Base-by-base conservation (phyloP, 257 asterid genomes). In the Eustoma russellianum region DNA sequence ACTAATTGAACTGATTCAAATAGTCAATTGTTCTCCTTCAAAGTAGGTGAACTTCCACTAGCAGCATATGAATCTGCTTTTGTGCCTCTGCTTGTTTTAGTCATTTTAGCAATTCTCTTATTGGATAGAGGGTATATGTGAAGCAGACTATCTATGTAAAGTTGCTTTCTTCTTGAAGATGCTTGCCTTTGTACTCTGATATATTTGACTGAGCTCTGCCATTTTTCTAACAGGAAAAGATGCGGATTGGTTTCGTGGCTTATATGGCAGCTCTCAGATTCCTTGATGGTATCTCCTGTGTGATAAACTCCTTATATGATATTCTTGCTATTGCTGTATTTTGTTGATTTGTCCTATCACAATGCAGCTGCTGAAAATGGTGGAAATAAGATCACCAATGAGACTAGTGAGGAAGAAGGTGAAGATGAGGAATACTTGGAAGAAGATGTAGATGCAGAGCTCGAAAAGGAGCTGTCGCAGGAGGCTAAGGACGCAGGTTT, bases 201-300 rank as follows among this genome's bases (percentile, higher is more conserved):
- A 38, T 11, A 5, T 38, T 38, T 38, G 9, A 38, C 12, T 5
- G 43, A 38, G 43, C 43, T 38, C 43, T 5, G 12, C 3, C 12
- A 38, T 38, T 38, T 38, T 38, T 65, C 70, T 66, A 50, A 61
- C 93, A 91, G 96, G 95, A 84, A 63, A 82, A 66, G 24, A 72
- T 91, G 48, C 94, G 95, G 56, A 72, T 82, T 63, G 81, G 75
- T 56, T 77, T 91, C 55, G 61, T 80, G 73, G 75, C 96, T 62
- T 85, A 66, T 44, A 73, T 68, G 61, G 98, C 96, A 48, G 98
- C 98, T 47, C 87, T 88, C 78, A 85, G 74, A 74, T 88, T 92
- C 67, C 69, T 81, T 17, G 74, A 85, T 13, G 98, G 97, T 92
- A 78, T 46, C 52, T 58, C 70, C 66, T 70, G 13, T 57, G 55